Conservation (phyloP, 305 asterid species). For the Solanum hybrid region DNA sequence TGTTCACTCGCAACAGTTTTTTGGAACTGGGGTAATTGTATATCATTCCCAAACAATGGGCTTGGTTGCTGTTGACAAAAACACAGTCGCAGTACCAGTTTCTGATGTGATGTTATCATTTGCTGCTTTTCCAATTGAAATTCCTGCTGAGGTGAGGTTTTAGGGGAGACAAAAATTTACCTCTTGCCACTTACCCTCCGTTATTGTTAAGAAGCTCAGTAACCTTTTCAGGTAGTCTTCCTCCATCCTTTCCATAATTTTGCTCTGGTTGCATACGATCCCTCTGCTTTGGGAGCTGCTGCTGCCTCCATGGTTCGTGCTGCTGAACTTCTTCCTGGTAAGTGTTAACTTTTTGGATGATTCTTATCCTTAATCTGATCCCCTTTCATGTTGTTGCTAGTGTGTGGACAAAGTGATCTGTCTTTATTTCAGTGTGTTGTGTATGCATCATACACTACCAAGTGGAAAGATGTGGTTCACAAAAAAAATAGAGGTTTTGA, state of each 20-base stretch:
- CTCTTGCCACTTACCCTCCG: not conserved
- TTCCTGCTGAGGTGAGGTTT: conserved; percentile 80
- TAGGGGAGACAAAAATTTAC: not conserved
- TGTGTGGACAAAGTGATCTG: not conserved
- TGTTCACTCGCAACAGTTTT: conserved; percentile 91
- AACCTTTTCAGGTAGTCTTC: conserved; percentile 72
- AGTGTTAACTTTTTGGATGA: not conserved
- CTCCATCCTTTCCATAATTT: conserved; percentile 98
- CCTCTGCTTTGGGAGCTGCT: conserved; percentile 67
- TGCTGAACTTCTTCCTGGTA: conserved; percentile 99
- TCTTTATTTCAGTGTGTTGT: not conserved
- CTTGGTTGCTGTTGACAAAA: conserved; percentile 92
- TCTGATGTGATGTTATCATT: conserved; percentile 98
- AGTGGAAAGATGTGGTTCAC: not conserved
- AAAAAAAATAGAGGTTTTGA: not conserved
- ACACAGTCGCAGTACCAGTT: conserved; percentile 87
- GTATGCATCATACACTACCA: not conserved
- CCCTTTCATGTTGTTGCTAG: not conserved
- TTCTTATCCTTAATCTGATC: not conserved
- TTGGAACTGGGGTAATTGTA: conserved; percentile 90
- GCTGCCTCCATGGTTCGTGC: conserved; percentile 86
- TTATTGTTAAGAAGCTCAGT: conserved; percentile 15
- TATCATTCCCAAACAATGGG: conserved; percentile 92
- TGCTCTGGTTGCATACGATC: conserved; percentile 94
- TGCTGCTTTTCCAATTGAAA: conserved; percentile 98